Conservation (phyloP, 345 rosid genomes). For the Citropsis articulata region DNA sequence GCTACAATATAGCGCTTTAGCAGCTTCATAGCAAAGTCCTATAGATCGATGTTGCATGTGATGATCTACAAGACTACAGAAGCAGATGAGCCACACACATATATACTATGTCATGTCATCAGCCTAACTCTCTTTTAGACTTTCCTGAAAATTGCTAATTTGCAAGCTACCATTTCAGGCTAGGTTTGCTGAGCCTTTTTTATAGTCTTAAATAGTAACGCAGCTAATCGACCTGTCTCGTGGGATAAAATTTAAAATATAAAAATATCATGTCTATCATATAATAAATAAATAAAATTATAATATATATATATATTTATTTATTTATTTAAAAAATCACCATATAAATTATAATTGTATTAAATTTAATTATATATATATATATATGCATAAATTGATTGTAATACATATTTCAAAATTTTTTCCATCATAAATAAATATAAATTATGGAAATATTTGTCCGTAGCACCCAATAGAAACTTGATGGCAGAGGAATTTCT, state of each 20-base stretch:
- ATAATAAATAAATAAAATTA: too few species aligned
- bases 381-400: too few species aligned
- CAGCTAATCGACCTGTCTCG: not conserved
- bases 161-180: not conserved
- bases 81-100: conserved; percentile 8
- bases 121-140: not conserved
- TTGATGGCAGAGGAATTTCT: not conserved
- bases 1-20: too few species aligned
- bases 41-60: not conserved
- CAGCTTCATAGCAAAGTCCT: too few species aligned
- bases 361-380: too few species aligned
- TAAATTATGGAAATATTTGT: not conserved
- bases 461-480: not conserved
- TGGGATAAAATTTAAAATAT: too few species aligned
- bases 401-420: too few species aligned
- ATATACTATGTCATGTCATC: not conserved
- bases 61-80: conserved; percentile 3
- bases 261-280: accelerated
- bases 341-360: accelerated
- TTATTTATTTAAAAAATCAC: too few species aligned
- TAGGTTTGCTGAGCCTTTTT: not conserved
- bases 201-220: conserved; percentile 19
- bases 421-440: too few species aligned
- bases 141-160: conserved; percentile 17
- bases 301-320: accelerated